Base-by-base conservation (phyloP, 176 grass and related monocot genomes). In the Cymbopogon citratus region DNA sequence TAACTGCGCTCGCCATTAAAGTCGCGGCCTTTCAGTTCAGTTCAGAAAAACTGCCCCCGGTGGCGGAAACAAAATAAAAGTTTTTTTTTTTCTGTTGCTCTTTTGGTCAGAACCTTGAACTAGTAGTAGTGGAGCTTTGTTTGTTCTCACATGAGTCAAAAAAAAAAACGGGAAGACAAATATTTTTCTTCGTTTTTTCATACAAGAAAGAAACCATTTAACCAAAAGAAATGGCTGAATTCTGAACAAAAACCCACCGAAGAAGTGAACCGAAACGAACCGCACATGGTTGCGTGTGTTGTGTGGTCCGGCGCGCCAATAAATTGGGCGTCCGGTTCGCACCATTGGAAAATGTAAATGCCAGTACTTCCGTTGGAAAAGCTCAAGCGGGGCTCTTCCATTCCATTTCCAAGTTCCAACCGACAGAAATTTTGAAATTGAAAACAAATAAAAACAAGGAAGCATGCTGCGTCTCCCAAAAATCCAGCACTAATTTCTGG, bases 1-100 rank as follows among this genome's bases (percentile, higher is more conserved):
- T 14, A 61, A 54, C 41, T 73, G 13, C 70, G 25, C 14, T 56
- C 19, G 2, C 56, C 78, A 86, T 78, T 83, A 80, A 86, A 62
- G 71, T 36, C 21, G 85, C 79, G 75, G 54, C 77, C 48, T 83
- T 90, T 39, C 45, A 19, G 71, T 74, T 21, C 66, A n/a, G n/a
- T n/a, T n/a, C n/a, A n/a, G 23, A 60, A 21, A 19, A 28, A 68
- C 63, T 65, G 76, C 63, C 45, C 36, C 70, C 59, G 44, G 40
- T 74, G 35, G 57, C 6, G 26, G 26, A 14, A 18, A 43, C 7
- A 2, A 36, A 2, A 9, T 4, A 3, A 69, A 29, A 18, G 0
- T 0, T 44, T 13, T 7, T 27, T 29, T 35, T 57, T 56, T 33
- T 12, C 25, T 12, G 13, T 14, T 10, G 16, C 31, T 25, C 8